A percentile compares a stretch with the other conserved stretches of the same genome.
phyloP scores from a whole-genome alignment of 257 asterid genomes.

The Echites panduratus region DNA sequence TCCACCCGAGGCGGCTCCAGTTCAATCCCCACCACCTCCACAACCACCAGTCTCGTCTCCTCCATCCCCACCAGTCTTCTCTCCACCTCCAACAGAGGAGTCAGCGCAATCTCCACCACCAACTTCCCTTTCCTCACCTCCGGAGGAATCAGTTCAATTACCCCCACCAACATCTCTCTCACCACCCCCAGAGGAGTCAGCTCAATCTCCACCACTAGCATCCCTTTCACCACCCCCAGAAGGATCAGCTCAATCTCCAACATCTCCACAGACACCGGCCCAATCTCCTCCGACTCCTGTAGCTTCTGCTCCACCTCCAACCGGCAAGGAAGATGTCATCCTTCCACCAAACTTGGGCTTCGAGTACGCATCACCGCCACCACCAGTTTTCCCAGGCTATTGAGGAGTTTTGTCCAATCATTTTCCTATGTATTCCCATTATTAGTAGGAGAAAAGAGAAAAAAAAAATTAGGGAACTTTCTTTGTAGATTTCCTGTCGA shows the following conservation, averaged over 20 bases:
- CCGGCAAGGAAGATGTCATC: conserved; percentile 15
- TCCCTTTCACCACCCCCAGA: conserved; percentile 5
- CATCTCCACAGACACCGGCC: conserved; percentile 9
- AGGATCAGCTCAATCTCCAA: not conserved
- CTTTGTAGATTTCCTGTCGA: not conserved
- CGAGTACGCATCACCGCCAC: conserved; percentile 60
- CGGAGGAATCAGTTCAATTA: conserved; percentile 1
- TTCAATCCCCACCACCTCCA: conserved; percentile 9
- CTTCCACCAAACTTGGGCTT: conserved; percentile 47
- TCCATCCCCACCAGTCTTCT: conserved; percentile 15
- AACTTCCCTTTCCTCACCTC: conserved; percentile 11
- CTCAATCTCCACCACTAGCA: conserved; percentile 1
- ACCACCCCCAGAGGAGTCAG: conserved; percentile 13
- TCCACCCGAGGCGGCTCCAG: conserved; percentile 16
- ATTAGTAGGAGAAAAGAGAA: conserved; percentile 7
- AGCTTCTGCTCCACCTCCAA: conserved; percentile 36
- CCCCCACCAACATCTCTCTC: conserved; percentile 2
- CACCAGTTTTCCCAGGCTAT: conserved; percentile 64
- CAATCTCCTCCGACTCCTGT: conserved; percentile 23
- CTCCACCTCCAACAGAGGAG: conserved; percentile 26
- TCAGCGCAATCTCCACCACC: conserved; percentile 20
- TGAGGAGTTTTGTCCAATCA: conserved; percentile 26
- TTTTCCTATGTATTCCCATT: conserved; percentile 1
- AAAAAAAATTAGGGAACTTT: not conserved
- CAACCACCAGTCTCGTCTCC: conserved; percentile 7